A percentile compares a stretch with the other conserved stretches of the same genome.
These are phyloP conservation scores for Raphanus sativus DNA, from an alignment of 345 rosid species.

Conservation along the genomic window DNA sequence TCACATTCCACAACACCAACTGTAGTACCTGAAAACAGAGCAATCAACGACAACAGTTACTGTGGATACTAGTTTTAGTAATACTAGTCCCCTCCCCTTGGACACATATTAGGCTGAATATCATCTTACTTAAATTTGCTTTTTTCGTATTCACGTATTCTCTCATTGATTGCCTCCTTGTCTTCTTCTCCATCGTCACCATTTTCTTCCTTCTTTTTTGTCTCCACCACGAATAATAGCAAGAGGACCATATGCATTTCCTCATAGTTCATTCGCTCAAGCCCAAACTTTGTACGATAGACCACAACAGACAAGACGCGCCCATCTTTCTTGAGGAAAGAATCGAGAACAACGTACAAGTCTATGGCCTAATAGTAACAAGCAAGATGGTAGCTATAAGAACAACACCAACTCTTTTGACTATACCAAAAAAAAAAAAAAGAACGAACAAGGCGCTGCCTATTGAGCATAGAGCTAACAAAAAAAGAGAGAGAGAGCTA, in stretches of 20 bases:
- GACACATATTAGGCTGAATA: not conserved
- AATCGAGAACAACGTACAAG: conserved; percentile 68
- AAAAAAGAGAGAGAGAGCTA: not conserved
- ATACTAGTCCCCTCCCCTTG: not conserved
- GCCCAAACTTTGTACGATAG: conserved; percentile 90
- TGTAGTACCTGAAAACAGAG: conserved; percentile 60
- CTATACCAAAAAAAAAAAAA: too few relatives aligned
- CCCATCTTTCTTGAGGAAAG: conserved; percentile 83
- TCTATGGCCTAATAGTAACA: conserved; percentile 68
- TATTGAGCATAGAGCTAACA: too few relatives aligned
- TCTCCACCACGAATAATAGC: conserved; percentile 48
- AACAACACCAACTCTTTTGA: too few relatives aligned
- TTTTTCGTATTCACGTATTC: conserved; percentile 70
- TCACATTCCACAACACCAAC: conserved; percentile 84
- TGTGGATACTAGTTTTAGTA: conserved; percentile 10
- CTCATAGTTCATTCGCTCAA: conserved; percentile 87
- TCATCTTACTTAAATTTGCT: conserved; percentile 67
- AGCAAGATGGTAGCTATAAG: not conserved
- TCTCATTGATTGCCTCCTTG: conserved; percentile 49
- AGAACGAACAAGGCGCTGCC: too few relatives aligned
- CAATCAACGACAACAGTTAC: not conserved
- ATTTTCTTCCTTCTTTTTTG: conserved; percentile 41
- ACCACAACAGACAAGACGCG: conserved; percentile 67
- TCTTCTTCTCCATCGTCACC: conserved; percentile 32
- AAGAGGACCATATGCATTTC: conserved; percentile 92